Conservation (phyloP, 805 yeast genomes). For the Kuraishia cidri region DNA sequence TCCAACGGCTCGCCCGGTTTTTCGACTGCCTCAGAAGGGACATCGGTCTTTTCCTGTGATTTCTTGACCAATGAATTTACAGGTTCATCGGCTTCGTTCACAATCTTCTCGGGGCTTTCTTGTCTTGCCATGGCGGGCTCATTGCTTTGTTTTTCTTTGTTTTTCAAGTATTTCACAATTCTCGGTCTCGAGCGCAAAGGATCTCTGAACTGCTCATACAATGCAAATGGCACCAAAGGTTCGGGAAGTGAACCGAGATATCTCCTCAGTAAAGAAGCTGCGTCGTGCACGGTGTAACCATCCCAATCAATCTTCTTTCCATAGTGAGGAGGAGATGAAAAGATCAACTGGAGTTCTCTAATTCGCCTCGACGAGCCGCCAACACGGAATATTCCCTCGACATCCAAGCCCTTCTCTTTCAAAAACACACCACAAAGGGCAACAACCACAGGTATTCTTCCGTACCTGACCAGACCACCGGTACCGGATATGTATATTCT, state of each 20-base stretch:
- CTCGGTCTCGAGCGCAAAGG: conserved; percentile 64
- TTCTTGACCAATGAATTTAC: conserved; percentile 1
- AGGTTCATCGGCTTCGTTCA: no score
- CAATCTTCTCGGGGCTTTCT: background rate
- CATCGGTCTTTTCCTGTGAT: no score
- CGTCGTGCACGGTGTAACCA: conserved; percentile 93
- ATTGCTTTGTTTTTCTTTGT: conserved; percentile 2
- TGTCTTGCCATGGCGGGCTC: background rate
- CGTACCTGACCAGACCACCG: conserved; percentile 67
- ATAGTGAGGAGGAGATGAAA: conserved; percentile 82
- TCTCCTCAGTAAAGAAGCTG: conserved; percentile 83
- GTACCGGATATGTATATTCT: conserved; percentile 56
- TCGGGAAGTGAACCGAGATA: conserved; percentile 85
- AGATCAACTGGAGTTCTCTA: conserved; percentile 73
- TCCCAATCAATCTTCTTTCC: conserved; percentile 89
- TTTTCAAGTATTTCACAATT: conserved; percentile 56
- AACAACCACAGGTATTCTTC: conserved; percentile 86
- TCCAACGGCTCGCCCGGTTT: background rate
- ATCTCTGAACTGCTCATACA: conserved; percentile 71
- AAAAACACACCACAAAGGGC: conserved; percentile 89
- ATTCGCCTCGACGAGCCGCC: conserved; percentile 89
- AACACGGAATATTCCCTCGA: conserved; percentile 89
- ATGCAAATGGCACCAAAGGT: conserved; percentile 74
- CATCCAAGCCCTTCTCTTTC: conserved; percentile 66
- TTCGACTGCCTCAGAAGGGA: no score